phyloP scores from a whole-genome alignment of 352 stramenopile genomes.

The Pythium guiyangense region DNA sequence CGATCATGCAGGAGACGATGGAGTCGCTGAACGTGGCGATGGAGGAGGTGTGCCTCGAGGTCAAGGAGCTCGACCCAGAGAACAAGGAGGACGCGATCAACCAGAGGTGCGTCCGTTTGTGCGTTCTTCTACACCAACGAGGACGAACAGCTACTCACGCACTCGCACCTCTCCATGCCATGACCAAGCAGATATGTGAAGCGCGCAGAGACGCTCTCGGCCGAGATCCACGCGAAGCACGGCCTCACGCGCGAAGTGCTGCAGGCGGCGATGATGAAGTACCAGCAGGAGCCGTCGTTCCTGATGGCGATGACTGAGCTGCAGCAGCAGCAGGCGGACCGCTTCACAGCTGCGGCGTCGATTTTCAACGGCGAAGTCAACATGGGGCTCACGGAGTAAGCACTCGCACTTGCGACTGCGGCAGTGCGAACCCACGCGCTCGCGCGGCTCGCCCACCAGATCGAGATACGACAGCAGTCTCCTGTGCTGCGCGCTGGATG shows the following conservation, averaged over 20 bases:
- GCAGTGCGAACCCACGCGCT: not conserved
- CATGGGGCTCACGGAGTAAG: slow-evolving; percentile 82
- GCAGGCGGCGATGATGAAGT: slow-evolving; percentile 90
- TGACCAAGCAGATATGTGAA: slow-evolving; percentile 67
- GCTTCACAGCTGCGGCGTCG: slow-evolving; percentile 70
- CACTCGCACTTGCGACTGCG: too few species aligned
- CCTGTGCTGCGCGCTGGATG: not conserved
- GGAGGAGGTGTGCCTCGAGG: slow-evolving; percentile 85
- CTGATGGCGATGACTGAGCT: slow-evolving; percentile 86
- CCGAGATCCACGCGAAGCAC: slow-evolving; percentile 86
- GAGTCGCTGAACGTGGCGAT: slow-evolving; percentile 88
- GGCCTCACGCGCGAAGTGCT: slow-evolving; percentile 83
- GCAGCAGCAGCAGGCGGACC: slow-evolving; percentile 82
- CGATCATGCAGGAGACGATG: slow-evolving; percentile 90
- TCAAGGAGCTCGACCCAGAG: slow-evolving; percentile 83
- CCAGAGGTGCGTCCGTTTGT: slow-evolving; percentile 56
- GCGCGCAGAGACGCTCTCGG: slow-evolving; percentile 76
- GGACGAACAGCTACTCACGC: not conserved
- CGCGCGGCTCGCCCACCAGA: not conserved
- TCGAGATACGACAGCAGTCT: not conserved
- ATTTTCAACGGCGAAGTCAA: slow-evolving; percentile 90
- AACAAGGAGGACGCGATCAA: slow-evolving; percentile 90
- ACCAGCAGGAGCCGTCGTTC: slow-evolving; percentile 86
- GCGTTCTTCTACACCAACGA: too few species aligned
- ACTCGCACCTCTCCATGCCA: not conserved